Evolutionary conservation across 371 early-diverging fungal species (phyloP), one percentile per base, ranked within the genome.

Genomic region (Cokeromyces recurvatus): DNA sequence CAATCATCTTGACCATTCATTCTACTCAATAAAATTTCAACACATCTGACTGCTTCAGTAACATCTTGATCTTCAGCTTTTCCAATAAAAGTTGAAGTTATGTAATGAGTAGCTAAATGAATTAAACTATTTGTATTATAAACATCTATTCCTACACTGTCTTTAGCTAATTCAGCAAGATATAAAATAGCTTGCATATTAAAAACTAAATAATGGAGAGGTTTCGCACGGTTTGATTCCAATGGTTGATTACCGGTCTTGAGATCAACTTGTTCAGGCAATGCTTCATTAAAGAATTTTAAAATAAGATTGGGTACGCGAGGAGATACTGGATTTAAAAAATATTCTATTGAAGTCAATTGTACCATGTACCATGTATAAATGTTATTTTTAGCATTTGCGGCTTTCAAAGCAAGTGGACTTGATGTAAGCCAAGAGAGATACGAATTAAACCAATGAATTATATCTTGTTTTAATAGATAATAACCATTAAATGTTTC

Each of bases 161-260:
- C 47, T 2, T 39, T 21, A 9, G 53, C 66, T 5, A 64, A 27
- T 24, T 63, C 62, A 1, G 65, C 55, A 3, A 74, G 34, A 36
- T 39, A 65, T 1, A 58, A 11, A 15, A 66, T 52, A 0, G 71
- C 75, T 14, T 66, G 55, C 45, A 74, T 37, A 38, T 74, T 74
- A 36, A 74, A 74, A 1, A 48, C 57, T 1, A 71, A 43, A 34
- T 74, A 74, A 31, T 74, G 69, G 25, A 64, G 66, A 0, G 69
- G 69, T 10, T 46, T 34, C 3, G 71, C 48, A 23, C 75, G 48
- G 19, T 38, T 51, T 21, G 53, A 51, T 51, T 74, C 75, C 16
- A 48, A 21, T 0, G 69, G 69, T 21, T 74, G 75, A 36, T 74
- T 53, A 2, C 69, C 75, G 0, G 57, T 66, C 8, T 35, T 53